These are phyloP conservation scores for Isoetes engelmannii DNA, from an alignment of 83 land plant species.

Conservation along the genomic window DNA sequence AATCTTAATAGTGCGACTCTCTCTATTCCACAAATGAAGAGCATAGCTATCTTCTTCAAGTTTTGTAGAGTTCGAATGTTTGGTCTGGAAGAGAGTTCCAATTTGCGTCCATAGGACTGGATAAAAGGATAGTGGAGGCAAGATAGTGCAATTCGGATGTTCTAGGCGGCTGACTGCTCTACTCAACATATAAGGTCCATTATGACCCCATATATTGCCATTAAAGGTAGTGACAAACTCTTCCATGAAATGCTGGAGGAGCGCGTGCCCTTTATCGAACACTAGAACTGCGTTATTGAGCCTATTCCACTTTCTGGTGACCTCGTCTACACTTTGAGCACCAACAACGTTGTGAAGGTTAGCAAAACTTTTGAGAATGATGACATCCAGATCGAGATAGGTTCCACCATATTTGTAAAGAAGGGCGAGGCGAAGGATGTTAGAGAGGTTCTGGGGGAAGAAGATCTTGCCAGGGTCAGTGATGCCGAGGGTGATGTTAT, in stretches of 20 bases:
- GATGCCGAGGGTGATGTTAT: slow-evolving; percentile 26
- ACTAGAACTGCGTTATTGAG: slow-evolving; percentile 78
- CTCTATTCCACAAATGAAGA: slow-evolving; percentile 72
- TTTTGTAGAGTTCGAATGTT: not conserved
- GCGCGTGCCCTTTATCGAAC: slow-evolving; percentile 53
- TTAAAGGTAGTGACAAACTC: slow-evolving; percentile 70
- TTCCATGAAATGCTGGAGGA: slow-evolving; percentile 48
- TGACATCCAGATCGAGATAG: slow-evolving; percentile 60
- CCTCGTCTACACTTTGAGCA: slow-evolving; percentile 44
- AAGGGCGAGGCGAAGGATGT: slow-evolving; percentile 50
- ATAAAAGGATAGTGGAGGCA: slow-evolving; percentile 58
- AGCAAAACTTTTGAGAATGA: slow-evolving; percentile 41
- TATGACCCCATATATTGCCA: slow-evolving; percentile 88
- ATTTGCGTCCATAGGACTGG: slow-evolving; percentile 68
- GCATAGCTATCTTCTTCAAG: slow-evolving; percentile 41
- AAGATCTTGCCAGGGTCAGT: slow-evolving; percentile 52
- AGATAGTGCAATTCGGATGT: slow-evolving; percentile 30
- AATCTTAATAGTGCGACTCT: slow-evolving; percentile 38
- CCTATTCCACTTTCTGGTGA: slow-evolving; percentile 54
- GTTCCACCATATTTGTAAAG: slow-evolving; percentile 65
- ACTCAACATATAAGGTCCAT: slow-evolving; percentile 76
- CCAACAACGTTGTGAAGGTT: slow-evolving; percentile 50
- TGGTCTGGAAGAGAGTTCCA: slow-evolving; percentile 25
- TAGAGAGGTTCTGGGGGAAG: slow-evolving; percentile 63
- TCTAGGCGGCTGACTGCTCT: slow-evolving; percentile 42